phyloP scores from a whole-genome alignment of 139 green algal species.

The Chlorella sp. region DNA sequence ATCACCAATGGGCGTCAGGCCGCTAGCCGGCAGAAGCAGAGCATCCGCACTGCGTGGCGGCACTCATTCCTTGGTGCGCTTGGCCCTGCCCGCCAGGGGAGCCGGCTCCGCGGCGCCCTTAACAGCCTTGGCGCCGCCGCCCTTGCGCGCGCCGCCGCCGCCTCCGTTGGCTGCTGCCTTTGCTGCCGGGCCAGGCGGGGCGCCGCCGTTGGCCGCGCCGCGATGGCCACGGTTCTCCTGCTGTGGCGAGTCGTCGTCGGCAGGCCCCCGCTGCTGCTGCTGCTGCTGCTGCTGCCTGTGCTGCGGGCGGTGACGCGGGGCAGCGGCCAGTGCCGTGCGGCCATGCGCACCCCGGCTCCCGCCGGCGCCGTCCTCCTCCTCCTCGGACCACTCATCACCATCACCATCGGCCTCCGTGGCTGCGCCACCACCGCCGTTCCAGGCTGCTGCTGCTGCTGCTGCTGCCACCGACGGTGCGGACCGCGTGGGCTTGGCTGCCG shows the following conservation, averaged over 20 bases:
- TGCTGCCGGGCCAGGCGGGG: no score
- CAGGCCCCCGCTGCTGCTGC: background rate
- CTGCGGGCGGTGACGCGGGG: background rate
- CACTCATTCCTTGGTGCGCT: no score
- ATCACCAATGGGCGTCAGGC: no score
- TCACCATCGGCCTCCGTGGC: background rate
- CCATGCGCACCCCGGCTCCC: background rate
- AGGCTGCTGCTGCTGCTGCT: constrained; percentile 2
- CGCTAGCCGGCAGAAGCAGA: no score
- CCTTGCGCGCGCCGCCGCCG: no score
- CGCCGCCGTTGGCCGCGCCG: no score
- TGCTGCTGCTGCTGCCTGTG: background rate
- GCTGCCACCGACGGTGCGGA: background rate
- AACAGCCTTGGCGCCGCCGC: no score
- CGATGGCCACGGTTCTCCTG: constrained; percentile 21
- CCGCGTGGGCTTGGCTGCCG: background rate
- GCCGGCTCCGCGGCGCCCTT: no score
- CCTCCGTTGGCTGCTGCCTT: no score
- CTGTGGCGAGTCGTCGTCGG: background rate
- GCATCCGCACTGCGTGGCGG: no score
- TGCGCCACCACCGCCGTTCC: background rate
- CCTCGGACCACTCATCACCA: background rate
- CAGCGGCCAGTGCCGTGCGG: background rate
- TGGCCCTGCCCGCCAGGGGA: no score
- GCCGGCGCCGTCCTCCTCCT: background rate